Conservation (phyloP, 495 filamentous ascomycete species). For the Aspergillus wentii region DNA sequence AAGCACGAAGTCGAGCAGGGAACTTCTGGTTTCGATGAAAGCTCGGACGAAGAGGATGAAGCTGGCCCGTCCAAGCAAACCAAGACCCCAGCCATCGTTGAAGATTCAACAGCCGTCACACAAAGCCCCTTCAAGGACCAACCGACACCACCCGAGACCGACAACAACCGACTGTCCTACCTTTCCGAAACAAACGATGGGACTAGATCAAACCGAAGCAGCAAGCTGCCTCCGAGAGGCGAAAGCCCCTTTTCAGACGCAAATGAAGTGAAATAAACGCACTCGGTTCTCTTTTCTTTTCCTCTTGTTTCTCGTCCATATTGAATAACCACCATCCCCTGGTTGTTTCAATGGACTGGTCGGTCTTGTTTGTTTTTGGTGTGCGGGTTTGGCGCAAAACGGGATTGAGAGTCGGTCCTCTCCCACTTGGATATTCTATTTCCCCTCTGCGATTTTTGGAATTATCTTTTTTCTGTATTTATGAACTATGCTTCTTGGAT, state of each 20-base stretch:
- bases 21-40: constrained; percentile 32
- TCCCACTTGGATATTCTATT: no score
- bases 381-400: no score
- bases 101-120: constrained; percentile 42
- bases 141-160: constrained; percentile 19
- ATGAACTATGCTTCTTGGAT: no score
- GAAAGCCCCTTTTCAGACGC: constrained; percentile 43
- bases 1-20: constrained; percentile 15
- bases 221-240: constrained; percentile 24
- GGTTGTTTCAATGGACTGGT: no score
- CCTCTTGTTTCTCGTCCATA: background rate
- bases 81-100: constrained; percentile 35
- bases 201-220: constrained; percentile 21
- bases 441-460: no score
- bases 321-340: no score
- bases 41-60: constrained; percentile 33
- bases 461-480: no score
- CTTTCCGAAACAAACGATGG: no score
- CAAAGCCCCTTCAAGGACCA: constrained; percentile 60
- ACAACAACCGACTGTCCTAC: no score
- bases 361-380: background rate
- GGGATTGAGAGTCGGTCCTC: no score
- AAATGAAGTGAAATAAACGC: constrained; percentile 55
- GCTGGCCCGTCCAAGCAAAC: constrained; percentile 11
- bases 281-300: background rate